Base-by-base conservation (phyloP, 2,329 filamentous ascomycete genomes). In the Fusarium sp. region DNA sequence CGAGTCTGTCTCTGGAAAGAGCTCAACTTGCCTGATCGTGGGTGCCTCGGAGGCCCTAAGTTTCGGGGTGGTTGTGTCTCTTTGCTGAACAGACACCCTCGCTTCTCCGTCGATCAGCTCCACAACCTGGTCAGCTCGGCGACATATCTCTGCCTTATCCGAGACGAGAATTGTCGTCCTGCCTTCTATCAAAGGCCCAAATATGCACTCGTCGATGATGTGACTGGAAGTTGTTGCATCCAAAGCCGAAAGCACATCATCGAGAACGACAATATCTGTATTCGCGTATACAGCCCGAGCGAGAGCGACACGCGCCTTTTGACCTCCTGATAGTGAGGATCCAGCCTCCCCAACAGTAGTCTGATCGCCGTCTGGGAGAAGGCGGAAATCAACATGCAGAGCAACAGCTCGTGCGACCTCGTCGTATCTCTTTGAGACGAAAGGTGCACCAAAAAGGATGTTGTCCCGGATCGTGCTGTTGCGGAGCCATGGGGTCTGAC, bases 401-500 rank as follows among this genome's bases (percentile, higher is more conserved):
- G 46, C 36, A 49, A 40, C 36, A 20, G 61, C 61, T 20, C 44
- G 20, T 23, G 59, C 34, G 1, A 81, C 77, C 11, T 71, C 68
- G 0, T 69, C 38, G 60, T 78, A 77, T 73, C 78, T 77, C 5
- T 69, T 62, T 14, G 72, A 63, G 46, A 80, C 76, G 25, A 74
- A 72, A 2, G 65, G 50, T 6, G 68, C 72, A 16, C 72, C 61
- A 1, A 79, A 81, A 2, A 81, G 66, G 25, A 85, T 81, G 57
- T 79, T 80, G 4, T 81, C 69, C 6, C 75, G 75, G 31, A 83
- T 69, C 0, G 78, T 79, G 6, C 70, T 73, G 61, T 84, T 83
- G 9, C 75, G 74, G 4, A 83, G 75, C 80, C 82, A 85, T 2
- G 82, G 78, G 1, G 71, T 75, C 62, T 85, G 83, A 51, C 79